Evolutionary conservation across 2,329 filamentous ascomycete species (phyloP).

Genomic region (Xylariaceae sp.): DNA sequence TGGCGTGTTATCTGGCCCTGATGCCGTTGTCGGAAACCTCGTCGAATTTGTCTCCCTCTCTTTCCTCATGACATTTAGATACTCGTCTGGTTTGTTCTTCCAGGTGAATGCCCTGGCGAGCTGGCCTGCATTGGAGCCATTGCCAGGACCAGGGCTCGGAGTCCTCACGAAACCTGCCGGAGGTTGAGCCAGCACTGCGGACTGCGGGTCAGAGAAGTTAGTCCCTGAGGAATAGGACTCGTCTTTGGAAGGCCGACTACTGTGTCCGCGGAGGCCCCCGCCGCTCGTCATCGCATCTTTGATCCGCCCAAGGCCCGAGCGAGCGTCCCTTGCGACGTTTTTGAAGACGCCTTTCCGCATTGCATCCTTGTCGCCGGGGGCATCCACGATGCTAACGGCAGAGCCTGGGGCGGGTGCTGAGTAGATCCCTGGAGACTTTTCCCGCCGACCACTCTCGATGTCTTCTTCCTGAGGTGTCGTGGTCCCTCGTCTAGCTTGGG

Average conservation of each 20-base stretch:
- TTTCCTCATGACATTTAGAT: constrained; percentile 35
- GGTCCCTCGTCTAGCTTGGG: constrained; percentile 42
- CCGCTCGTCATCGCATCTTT: constrained; percentile 68
- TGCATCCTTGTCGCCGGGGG: constrained; percentile 46
- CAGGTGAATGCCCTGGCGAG: constrained; percentile 50
- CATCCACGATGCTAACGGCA: constrained; percentile 38
- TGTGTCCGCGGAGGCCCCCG: constrained; percentile 44
- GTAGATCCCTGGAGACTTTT: constrained; percentile 38
- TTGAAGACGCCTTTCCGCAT: constrained; percentile 64
- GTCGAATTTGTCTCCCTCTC: constrained; percentile 22
- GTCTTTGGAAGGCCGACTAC: constrained; percentile 48
- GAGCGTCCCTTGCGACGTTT: constrained; percentile 72
- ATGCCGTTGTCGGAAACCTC: constrained; percentile 6
- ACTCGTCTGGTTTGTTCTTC: constrained; percentile 58
- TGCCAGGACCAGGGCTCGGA: constrained; percentile 20
- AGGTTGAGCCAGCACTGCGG: constrained; percentile 29
- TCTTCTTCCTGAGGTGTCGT: constrained; percentile 47
- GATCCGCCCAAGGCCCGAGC: constrained; percentile 75
- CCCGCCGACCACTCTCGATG: constrained; percentile 33
- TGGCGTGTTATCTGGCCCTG: constrained; percentile 8
- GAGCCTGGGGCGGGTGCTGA: constrained; percentile 37
- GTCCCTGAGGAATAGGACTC: constrained; percentile 40
- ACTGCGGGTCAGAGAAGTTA: constrained; percentile 25
- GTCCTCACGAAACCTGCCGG: constrained; percentile 25
- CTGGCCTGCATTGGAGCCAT: too few relatives aligned